phyloP scores from a whole-genome alignment of 1,139 yeast species.

The Wickerhamomyces sp. region DNA sequence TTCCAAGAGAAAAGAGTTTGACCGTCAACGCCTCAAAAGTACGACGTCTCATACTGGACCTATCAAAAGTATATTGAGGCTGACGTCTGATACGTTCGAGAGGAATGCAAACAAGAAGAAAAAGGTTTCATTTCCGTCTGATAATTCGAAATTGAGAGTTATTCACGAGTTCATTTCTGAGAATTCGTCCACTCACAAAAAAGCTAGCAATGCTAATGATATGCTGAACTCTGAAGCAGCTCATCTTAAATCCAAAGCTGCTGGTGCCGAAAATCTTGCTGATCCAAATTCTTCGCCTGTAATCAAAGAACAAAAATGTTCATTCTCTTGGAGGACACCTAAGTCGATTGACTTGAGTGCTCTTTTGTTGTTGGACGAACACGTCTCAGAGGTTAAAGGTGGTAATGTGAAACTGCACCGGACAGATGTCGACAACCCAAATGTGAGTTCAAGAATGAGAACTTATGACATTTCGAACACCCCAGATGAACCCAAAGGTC shows the following conservation, averaged over 20 bases:
- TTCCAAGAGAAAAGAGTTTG: too few species aligned
- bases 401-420: constrained; percentile 1
- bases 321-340: constrained; percentile 4
- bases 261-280: not conserved
- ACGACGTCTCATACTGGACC: too few species aligned
- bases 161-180: not conserved
- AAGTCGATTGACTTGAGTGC: not conserved
- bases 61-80: not conserved
- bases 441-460: not conserved
- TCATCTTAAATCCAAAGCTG: not conserved
- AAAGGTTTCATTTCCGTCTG: too few species aligned
- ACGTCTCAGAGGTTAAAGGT: constrained; percentile 6
- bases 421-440: not conserved
- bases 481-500: constrained; percentile 8
- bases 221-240: constrained; percentile 4
- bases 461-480: not conserved
- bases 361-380: not conserved
- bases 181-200: too few species aligned
- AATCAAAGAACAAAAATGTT: not conserved
- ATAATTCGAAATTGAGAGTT: not conserved
- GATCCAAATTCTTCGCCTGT: not conserved
- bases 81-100: not conserved
- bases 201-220: too few species aligned
- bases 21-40: too few species aligned
- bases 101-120: not conserved